These are phyloP conservation scores for Candida arabinofermentans DNA, from an alignment of 805 yeast species.

Conservation along the genomic window DNA sequence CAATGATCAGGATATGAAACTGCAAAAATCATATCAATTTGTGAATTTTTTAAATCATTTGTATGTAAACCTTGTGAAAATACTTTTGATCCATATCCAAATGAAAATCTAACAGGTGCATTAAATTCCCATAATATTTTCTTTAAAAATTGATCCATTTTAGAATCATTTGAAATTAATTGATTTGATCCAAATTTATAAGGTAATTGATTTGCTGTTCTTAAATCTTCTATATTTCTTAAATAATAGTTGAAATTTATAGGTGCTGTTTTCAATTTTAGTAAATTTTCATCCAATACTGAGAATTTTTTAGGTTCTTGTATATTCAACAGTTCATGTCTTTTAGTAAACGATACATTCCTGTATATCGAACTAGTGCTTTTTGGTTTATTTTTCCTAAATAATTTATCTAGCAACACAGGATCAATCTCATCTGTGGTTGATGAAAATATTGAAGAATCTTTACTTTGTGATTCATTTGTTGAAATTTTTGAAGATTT, in stretches of 20 bases:
- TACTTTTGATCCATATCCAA: slow-evolving; percentile 96
- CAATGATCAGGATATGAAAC: slow-evolving; percentile 73
- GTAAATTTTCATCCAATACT: slow-evolving; percentile 25
- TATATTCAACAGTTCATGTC: slow-evolving; percentile 17
- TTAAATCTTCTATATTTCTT: slow-evolving; percentile 28
- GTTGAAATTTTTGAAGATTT: slow-evolving; percentile 1
- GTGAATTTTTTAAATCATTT: slow-evolving; percentile 44
- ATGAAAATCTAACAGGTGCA: slow-evolving; percentile 73
- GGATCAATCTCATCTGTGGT: slow-evolving; percentile 23
- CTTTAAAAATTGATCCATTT: slow-evolving; percentile 41
- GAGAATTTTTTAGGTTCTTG: slow-evolving; percentile 24
- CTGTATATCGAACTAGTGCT: slow-evolving; percentile 7
- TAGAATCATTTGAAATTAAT: slow-evolving; percentile 39
- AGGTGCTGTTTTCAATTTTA: slow-evolving; percentile 29
- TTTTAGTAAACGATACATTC: slow-evolving; percentile 15
- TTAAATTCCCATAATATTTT: slow-evolving; percentile 53
- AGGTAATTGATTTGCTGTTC: slow-evolving; percentile 44
- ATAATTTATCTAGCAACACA: slow-evolving; percentile 26
- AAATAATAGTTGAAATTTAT: slow-evolving; percentile 34
- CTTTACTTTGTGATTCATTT: background rate
- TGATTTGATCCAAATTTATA: slow-evolving; percentile 59
- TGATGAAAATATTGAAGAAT: slow-evolving; percentile 1
- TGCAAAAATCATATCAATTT: slow-evolving; percentile 80
- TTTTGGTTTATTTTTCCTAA: slow-evolving; percentile 24
- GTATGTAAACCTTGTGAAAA: slow-evolving; percentile 64